Base-by-base conservation (phyloP, 768 basidiomycete species). In the Termitomyces heimii region DNA sequence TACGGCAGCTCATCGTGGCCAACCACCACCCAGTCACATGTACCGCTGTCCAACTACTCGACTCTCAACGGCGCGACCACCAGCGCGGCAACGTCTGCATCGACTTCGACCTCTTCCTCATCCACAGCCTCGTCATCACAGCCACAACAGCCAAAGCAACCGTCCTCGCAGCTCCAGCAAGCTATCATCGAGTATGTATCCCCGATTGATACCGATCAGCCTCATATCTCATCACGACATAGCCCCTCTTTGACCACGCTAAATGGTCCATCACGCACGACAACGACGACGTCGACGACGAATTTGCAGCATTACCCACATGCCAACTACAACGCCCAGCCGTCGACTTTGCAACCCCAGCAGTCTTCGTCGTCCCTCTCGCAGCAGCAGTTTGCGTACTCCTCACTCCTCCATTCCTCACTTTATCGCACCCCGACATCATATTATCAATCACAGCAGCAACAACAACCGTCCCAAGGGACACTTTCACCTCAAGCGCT, bases 11-110 rank as follows among this genome's bases (percentile, higher is more conserved):
- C 77, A 3, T 64, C 75, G 8, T 86, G 83, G 83, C 62, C 77
- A 40, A 40, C 39, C 1, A 65, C 68, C 28, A 63, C 68, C 20
- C 65, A 75, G 8, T 67, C 68, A 8, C 55, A 70, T 43, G 71
- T 89, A 1, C 89, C 89, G 0, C 68, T 91, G 29, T 89, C 89
- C 14, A 83, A 72, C 58, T 91, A 89, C 59, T 91, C 89, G n/a
- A 82, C 83, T 46, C 71, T 90, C 48, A 89, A 90, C 67, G 88
- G 86, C 16, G 86, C 88, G n/a, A 88, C 86, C 12, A 81, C 74
- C 1, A 70, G 78, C 16, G 69, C 77, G 34, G 65, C 75, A 12
- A 32, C 56, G n/a, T 14, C 52, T 6, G 24, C 56, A 13, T 14
- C 52, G 3, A 10, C 73, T 8, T 58, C 74, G 5, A 54, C 68